These are phyloP conservation scores for Diplocarpon rosae DNA, from an alignment of 2,329 filamentous ascomycete genomes.

Conservation along the genomic window DNA sequence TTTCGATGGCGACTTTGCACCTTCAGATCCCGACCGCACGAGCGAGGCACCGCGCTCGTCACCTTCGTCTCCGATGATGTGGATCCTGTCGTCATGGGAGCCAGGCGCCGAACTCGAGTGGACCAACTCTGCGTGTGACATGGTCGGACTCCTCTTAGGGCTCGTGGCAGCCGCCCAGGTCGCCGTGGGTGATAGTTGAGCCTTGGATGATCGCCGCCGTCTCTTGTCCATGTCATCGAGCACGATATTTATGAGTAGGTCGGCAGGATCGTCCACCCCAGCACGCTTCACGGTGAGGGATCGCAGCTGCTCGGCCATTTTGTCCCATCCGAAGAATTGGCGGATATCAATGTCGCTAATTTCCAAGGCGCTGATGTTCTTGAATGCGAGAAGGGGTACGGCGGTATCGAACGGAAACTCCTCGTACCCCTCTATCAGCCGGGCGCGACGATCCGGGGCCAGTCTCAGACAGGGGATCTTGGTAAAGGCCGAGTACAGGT, in stretches of 20 bases:
- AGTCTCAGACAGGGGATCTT: slow-evolving; percentile 90
- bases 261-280: slow-evolving; percentile 77
- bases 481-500: slow-evolving; percentile 95
- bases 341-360: slow-evolving; percentile 93
- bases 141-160: slow-evolving; percentile 50
- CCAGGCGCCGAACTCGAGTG: slow-evolving; percentile 54
- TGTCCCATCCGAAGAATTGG: slow-evolving; percentile 96
- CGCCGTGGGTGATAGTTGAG: slow-evolving; percentile 66
- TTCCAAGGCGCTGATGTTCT: slow-evolving; percentile 88
- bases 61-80: slow-evolving; percentile 24
- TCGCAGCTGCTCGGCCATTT: slow-evolving; percentile 79
- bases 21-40: slow-evolving; percentile 24
- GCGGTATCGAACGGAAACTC: slow-evolving; percentile 98
- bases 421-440: slow-evolving; percentile 84
- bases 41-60: slow-evolving; percentile 18
- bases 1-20: slow-evolving; percentile 23
- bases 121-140: slow-evolving; percentile 54
- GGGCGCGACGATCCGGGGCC: slow-evolving; percentile 84
- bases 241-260: slow-evolving; percentile 85
- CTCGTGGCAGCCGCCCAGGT: slow-evolving; percentile 51
- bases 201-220: slow-evolving; percentile 76
- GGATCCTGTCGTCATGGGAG: slow-evolving; percentile 26
- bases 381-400: slow-evolving; percentile 92
- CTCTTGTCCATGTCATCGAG: slow-evolving; percentile 94
- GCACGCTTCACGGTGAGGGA: slow-evolving; percentile 83